phyloP scores from a whole-genome alignment of 2,329 filamentous ascomycete species.

The Xylariales sp. region DNA sequence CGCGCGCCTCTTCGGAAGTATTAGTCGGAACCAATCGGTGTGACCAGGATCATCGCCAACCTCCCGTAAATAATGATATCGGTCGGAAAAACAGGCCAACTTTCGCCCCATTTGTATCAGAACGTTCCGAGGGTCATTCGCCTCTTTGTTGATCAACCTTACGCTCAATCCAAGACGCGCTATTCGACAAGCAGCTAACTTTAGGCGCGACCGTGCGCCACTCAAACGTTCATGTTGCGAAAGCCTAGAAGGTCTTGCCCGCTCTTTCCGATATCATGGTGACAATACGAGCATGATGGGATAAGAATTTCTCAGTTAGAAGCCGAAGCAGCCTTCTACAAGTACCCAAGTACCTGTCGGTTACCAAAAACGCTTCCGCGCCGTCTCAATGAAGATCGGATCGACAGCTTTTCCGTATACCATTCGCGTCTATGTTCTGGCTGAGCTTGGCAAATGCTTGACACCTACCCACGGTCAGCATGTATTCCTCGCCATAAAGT shows the following conservation, averaged over 20 bases:
- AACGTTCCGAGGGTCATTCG: conserved; percentile 32
- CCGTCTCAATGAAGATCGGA: conserved; percentile 16
- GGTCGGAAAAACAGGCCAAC: conserved; percentile 41
- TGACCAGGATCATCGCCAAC: conserved; percentile 35
- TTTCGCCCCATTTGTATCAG: conserved; percentile 37
- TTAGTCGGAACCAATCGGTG: conserved; percentile 29
- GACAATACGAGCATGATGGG: conserved; percentile 1
- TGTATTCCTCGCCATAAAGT: background rate
- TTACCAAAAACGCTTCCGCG: conserved; percentile 7
- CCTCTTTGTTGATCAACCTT: conserved; percentile 17
- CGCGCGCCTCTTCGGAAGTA: conserved; percentile 31
- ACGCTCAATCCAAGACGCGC: conserved; percentile 25
- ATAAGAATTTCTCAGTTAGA: conserved; percentile 1
- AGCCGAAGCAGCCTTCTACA: conserved; percentile 26
- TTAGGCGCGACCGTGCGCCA: conserved; percentile 31
- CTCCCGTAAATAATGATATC: conserved; percentile 40
- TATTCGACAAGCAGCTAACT: conserved; percentile 24
- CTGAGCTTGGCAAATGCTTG: conserved; percentile 25
- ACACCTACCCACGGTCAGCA: conserved; percentile 6
- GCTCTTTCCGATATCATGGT: conserved; percentile 13
- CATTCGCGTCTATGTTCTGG: conserved; percentile 13
- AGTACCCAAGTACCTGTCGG: conserved; percentile 1
- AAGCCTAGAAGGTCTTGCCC: conserved; percentile 16
- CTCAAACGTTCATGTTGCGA: conserved; percentile 17
- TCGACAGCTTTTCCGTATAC: conserved; percentile 14